Evolutionary conservation across 345 rosid genomes (phyloP).

Genomic region (Cardamine resedifolia): DNA sequence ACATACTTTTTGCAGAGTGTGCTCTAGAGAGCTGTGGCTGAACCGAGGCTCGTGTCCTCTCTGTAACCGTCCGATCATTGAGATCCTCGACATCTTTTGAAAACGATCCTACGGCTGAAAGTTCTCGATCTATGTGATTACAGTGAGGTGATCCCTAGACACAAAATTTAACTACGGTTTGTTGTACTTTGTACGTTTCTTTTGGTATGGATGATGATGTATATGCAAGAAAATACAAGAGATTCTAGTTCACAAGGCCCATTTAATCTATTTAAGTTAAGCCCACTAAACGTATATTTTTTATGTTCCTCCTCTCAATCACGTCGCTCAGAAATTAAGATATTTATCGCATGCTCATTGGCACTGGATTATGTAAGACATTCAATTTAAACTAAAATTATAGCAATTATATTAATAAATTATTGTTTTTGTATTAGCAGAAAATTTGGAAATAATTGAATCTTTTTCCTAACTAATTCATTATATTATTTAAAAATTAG

Average conservation of each 20-base stretch:
- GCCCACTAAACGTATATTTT: constrained; percentile 11
- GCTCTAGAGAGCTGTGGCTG: constrained; percentile 69
- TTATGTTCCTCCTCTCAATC: background rate
- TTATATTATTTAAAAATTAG: too few relatives aligned
- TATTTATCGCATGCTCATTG: too few relatives aligned
- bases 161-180: constrained; percentile 1
- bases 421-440: too few relatives aligned
- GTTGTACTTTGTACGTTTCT: constrained; percentile 27
- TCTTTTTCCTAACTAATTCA: background rate
- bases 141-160: constrained; percentile 18
- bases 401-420: background rate
- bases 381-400: background rate
- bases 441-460: too few relatives aligned
- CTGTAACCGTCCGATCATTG: constrained; percentile 66
- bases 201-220: background rate
- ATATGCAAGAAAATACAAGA: constrained; percentile 9
- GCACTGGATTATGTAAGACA: too few relatives aligned
- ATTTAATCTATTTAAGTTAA: background rate
- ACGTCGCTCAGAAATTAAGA: background rate
- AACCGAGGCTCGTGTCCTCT: constrained; percentile 78
- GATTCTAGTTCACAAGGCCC: constrained; percentile 24
- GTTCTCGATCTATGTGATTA: constrained; percentile 4
- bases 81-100: constrained; percentile 65
- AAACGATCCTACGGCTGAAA: constrained; percentile 22
- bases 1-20: constrained; percentile 75